Evolutionary conservation across 306 rosid species (phyloP), one percentile per base, ranked within the genome.

Genomic region (Trichosanthes truncata): DNA sequence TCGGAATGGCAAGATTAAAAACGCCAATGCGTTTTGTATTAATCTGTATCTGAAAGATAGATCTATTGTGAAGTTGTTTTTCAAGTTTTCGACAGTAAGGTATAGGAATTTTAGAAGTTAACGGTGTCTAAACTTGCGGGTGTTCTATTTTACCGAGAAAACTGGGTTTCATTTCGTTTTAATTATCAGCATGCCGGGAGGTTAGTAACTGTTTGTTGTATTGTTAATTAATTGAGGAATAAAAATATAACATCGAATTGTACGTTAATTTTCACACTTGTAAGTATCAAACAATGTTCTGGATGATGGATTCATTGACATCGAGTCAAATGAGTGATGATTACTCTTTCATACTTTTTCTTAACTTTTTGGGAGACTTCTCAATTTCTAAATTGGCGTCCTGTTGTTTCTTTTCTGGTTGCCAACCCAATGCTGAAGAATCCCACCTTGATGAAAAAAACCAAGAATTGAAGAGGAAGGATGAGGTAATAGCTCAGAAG

Each of bases 381-480:
- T 23, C 59, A 46, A 46, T 48, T 26, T 78, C 53, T 60, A 15
- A 78, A 61, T 9, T 78, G 60, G 80, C 61, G 40, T 62, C 60
- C 5, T 62, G 33, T 12, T 78, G 36, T 48, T 57, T 21, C 46
- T 45, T 26, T 60, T 60, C 13, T 25, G 79, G 61, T 49, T 46
- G 62, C 43, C 86, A 38, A 89, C 62, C 67, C 76, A 35, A 12
- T 80, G 46, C 40, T 91, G 87, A 78, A 96, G 99, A 88, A 82
- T 89, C 87, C 56, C 78, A 84, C 15, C 83, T 89, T 52, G 87
- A 72, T 46, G 92, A 89, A 49, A 96, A 87, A 79, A 83, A 81
- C 7, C 76, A 80, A 60, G 90, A 90, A 74, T 76, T 88, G 88
- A 85, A 87, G 82, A 83, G 81, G 82, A 93, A 88, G 89, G 90